A percentile compares a stretch with the other conserved stretches of the same genome.
Conservation (phyloP, 208 protist genomes). For the Leishmania guyanensis region DNA sequence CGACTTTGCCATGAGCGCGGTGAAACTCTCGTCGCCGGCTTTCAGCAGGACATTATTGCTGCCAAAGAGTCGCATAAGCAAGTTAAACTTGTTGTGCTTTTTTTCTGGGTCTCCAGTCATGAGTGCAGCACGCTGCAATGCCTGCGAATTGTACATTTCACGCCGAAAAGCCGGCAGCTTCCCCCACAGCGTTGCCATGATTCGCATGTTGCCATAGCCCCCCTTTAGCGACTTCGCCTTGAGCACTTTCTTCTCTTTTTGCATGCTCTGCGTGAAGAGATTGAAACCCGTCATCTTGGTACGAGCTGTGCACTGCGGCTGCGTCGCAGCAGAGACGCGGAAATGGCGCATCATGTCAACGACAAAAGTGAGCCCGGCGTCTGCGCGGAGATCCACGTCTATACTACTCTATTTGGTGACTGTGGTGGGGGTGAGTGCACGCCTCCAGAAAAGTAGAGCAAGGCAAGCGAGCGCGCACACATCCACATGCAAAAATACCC, state of each 20-base stretch:
- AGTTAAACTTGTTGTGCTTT: conserved; percentile 68
- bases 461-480: not conserved
- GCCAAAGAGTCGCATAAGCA: conserved; percentile 65
- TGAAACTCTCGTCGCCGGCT: conserved; percentile 56
- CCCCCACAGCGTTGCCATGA: conserved; percentile 50
- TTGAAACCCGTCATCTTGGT: conserved; percentile 66
- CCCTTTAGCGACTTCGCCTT: conserved; percentile 32
- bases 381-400: not conserved
- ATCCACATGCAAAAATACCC: conserved; percentile 1
- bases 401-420: conserved; percentile 1
- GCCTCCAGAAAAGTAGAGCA: not conserved
- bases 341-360: conserved; percentile 30
- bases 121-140: conserved; percentile 34
- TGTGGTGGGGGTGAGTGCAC: not conserved
- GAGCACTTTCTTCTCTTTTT: conserved; percentile 37
- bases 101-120: conserved; percentile 34
- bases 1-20: conserved; percentile 44
- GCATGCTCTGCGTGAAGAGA: conserved; percentile 52
- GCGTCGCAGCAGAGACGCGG: not conserved
- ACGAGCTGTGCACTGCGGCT: conserved; percentile 16
- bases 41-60: conserved; percentile 33
- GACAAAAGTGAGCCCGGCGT: not conserved
- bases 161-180: conserved; percentile 29
- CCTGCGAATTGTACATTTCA: conserved; percentile 47
- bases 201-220: conserved; percentile 46